Evolutionary conservation across 257 asterid species (phyloP), one percentile per base, ranked within the genome.

Genomic region (Ocimum tenuiflorum): DNA sequence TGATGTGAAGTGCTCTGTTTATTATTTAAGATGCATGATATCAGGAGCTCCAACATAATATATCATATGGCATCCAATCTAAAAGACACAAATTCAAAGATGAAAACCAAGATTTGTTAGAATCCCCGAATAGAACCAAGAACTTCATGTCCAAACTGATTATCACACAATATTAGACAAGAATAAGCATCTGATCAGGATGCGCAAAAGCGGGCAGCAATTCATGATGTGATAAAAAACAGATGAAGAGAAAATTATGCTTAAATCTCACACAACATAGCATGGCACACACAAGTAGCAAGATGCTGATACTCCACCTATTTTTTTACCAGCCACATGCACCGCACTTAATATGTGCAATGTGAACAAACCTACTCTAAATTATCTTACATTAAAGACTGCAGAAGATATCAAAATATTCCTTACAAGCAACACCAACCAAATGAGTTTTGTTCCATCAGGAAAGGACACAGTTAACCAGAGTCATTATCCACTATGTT

Each of bases 321-420:
- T 55, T 15, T 29, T 27, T 31, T 15, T 6, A 29, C 31, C 45
- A 55, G 45, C 62, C 51, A 38, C 13, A 58, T 58, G 49, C 49
- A 39, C 41, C 10, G 29, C 65, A 42, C 65, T 67, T 55, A 18
- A 11, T 56, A 31, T 35, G 31, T 33, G 27, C 15, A 43, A 12
- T 53, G 43, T 43, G 65, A 42, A 43, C 29, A 31, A 27, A 27
- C 65, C 72, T 67, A 29, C 20, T 42, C 23, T 3, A 4, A 42
- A 24, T 53, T 53, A 6, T n/a, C 14, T 24, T 24, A 52, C 20
- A 65, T 10, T 52, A 24, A 14, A 23, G 31, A 65, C 33, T 65
- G 61, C 70, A 35, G 5, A 65, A 50, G 35, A 10, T 41, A 50
- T 65, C 70, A n/a, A 13, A 36, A 50, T 60, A 15, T 53, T 53